Conservation (phyloP, 1,284 basidiomycete genomes). For the Rhodotorula sp. region DNA sequence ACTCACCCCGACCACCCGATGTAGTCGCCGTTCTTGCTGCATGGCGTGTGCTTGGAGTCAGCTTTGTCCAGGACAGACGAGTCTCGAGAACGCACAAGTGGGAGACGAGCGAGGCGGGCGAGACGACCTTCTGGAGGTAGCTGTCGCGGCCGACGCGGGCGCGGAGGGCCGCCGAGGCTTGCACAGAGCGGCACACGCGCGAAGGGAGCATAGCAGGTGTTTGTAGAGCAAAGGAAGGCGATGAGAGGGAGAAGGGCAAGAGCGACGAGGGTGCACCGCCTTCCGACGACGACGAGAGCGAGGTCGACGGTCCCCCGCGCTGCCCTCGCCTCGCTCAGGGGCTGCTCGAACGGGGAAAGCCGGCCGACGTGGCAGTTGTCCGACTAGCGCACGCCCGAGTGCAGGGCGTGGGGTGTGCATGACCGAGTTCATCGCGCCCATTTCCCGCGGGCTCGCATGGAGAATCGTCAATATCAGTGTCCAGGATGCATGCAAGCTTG, state of each 20-base stretch:
- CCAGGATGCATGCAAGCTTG: no score
- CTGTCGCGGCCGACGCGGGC: conserved; percentile 33
- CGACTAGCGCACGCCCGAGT: no score
- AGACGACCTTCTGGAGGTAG: conserved; percentile 49
- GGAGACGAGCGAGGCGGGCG: conserved; percentile 46
- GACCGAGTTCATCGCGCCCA: not conserved
- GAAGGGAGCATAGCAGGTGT: conserved; percentile 15
- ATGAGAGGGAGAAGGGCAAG: not conserved
- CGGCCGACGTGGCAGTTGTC: not conserved
- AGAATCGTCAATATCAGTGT: no score
- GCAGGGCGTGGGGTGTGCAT: no score
- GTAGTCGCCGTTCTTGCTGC: conserved; percentile 53
- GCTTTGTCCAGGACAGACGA: not conserved
- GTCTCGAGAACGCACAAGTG: conserved; percentile 44
- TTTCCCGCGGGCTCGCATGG: not conserved
- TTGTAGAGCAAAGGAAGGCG: not conserved
- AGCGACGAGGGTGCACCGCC: not conserved
- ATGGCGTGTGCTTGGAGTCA: not conserved
- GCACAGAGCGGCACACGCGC: conserved; percentile 4
- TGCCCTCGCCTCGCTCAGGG: no score
- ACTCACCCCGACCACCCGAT: conserved; percentile 57
- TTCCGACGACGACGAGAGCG: not conserved
- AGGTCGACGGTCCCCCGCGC: no score
- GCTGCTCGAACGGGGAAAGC: no score
- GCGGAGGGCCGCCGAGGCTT: conserved; percentile 24